Conservation (phyloP, 257 asterid genomes). For the Voacanga thouarsii region DNA sequence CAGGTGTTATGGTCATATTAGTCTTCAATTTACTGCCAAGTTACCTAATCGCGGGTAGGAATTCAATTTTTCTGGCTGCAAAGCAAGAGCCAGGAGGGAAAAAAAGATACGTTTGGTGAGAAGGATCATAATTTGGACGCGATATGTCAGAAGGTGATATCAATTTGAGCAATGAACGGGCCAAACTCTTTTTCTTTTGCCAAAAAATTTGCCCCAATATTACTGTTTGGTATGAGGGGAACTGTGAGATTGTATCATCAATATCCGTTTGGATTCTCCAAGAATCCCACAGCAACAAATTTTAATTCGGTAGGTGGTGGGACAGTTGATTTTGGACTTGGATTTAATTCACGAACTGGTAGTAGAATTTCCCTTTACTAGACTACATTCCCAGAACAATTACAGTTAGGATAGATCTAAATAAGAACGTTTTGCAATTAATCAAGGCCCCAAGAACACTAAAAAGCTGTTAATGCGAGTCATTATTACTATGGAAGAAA, state of each 20-base stretch:
- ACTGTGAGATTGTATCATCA: background rate
- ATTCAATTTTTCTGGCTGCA: background rate
- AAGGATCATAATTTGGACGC: slow-evolving; percentile 7
- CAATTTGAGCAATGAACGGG: slow-evolving; percentile 5
- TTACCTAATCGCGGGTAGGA: background rate
- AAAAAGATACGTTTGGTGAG: slow-evolving; percentile 10
- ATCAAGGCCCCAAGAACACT: too few species aligned
- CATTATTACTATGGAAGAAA: too few species aligned
- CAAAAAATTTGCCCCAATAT: background rate
- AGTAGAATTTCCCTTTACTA: too few species aligned
- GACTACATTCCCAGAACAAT: too few species aligned
- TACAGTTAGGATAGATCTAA: too few species aligned
- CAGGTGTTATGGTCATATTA: background rate
- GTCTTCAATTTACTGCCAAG: background rate
- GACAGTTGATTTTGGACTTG: background rate
- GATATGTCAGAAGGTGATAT: slow-evolving; percentile 12
- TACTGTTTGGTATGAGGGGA: too few species aligned
- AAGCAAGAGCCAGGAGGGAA: background rate
- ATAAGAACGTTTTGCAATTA: too few species aligned
- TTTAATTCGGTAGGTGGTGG: slow-evolving; percentile 2
- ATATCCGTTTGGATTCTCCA: background rate
- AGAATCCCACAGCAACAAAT: background rate
- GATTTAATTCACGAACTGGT: too few species aligned
- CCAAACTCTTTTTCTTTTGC: background rate
- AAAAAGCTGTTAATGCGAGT: too few species aligned